Percentiles rank a stretch among this genome's conserved stretches.
These are phyloP conservation scores for Cercophora samala DNA, from an alignment of 495 filamentous ascomycete genomes.

Conservation along the genomic window DNA sequence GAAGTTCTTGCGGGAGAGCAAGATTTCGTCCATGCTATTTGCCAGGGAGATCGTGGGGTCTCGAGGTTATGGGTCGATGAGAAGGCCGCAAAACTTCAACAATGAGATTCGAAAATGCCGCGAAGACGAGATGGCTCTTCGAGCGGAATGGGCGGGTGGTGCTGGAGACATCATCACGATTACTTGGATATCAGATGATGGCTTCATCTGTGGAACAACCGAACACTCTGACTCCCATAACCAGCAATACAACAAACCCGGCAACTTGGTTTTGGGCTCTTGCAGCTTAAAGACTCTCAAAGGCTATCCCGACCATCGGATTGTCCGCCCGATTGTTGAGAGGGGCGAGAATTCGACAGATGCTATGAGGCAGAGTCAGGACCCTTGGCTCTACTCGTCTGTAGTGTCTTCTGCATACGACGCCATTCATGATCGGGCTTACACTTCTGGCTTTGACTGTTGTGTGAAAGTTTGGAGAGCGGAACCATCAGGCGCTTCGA, in stretches of 20 bases:
- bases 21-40: slow-evolving; percentile 35
- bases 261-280: slow-evolving; percentile 76
- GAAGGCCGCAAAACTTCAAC: slow-evolving; percentile 36
- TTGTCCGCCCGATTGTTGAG: slow-evolving; percentile 51
- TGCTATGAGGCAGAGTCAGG: slow-evolving; percentile 60
- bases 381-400: slow-evolving; percentile 69
- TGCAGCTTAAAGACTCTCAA: slow-evolving; percentile 48
- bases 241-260: slow-evolving; percentile 78
- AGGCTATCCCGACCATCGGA: slow-evolving; percentile 69
- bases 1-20: slow-evolving; percentile 27
- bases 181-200: slow-evolving; percentile 51
- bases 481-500: slow-evolving; percentile 32
- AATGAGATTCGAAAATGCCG: slow-evolving; percentile 38
- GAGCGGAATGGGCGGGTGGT: slow-evolving; percentile 50
- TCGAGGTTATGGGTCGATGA: slow-evolving; percentile 27
- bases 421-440: slow-evolving; percentile 52
- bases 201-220: slow-evolving; percentile 63
- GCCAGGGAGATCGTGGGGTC: slow-evolving; percentile 41
- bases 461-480: slow-evolving; percentile 75
- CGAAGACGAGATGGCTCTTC: slow-evolving; percentile 45
- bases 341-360: slow-evolving; percentile 53
- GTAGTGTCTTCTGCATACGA: slow-evolving; percentile 75
- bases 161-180: slow-evolving; percentile 60
- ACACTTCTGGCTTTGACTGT: slow-evolving; percentile 77
- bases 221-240: slow-evolving; percentile 70